Percentiles rank a stretch among this genome's conserved stretches.
These are phyloP conservation scores for Blepharisma undulans DNA, from an alignment of 169 alveolate genomes.

Conservation along the genomic window DNA sequence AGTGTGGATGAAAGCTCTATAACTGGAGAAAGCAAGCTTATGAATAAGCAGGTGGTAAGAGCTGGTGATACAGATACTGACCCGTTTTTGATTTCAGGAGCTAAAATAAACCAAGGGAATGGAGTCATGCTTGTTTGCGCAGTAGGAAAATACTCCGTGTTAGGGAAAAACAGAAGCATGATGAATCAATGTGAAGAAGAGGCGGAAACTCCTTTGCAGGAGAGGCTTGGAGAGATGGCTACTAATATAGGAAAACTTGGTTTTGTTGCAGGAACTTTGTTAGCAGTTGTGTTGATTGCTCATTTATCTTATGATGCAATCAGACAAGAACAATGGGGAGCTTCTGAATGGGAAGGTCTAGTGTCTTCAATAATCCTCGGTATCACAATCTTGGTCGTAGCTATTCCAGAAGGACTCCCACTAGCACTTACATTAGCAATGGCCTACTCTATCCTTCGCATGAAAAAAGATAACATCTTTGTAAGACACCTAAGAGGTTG, in stretches of 20 bases:
- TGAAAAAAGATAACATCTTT: slow-evolving; percentile 80
- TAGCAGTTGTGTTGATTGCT: slow-evolving; percentile 60
- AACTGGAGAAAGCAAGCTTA: slow-evolving; percentile 78
- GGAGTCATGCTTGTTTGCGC: slow-evolving; percentile 79
- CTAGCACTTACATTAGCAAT: slow-evolving; percentile 83
- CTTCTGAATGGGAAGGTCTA: slow-evolving; percentile 46
- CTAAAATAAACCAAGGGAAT: slow-evolving; percentile 74
- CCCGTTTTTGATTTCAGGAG: slow-evolving; percentile 58
- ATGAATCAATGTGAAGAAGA: slow-evolving; percentile 61
- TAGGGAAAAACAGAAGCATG: slow-evolving; percentile 70
- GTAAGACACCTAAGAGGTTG: slow-evolving; percentile 83
- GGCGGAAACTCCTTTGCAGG: slow-evolving; percentile 76
- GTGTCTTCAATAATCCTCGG: slow-evolving; percentile 73
- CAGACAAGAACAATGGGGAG: slow-evolving; percentile 2
- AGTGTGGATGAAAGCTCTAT: slow-evolving; percentile 79
- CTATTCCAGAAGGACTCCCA: slow-evolving; percentile 90
- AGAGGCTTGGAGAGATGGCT: slow-evolving; percentile 74
- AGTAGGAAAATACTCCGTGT: slow-evolving; percentile 75
- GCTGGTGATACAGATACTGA: slow-evolving; percentile 39
- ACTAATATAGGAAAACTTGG: slow-evolving; percentile 80
- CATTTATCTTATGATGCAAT: background rate
- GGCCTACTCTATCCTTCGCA: slow-evolving; percentile 81
- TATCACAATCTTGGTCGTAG: slow-evolving; percentile 83
- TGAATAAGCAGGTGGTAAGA: slow-evolving; percentile 52
- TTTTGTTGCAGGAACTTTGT: slow-evolving; percentile 67